phyloP scores from a whole-genome alignment of 345 rosid species.

The Populus pruinosa region DNA sequence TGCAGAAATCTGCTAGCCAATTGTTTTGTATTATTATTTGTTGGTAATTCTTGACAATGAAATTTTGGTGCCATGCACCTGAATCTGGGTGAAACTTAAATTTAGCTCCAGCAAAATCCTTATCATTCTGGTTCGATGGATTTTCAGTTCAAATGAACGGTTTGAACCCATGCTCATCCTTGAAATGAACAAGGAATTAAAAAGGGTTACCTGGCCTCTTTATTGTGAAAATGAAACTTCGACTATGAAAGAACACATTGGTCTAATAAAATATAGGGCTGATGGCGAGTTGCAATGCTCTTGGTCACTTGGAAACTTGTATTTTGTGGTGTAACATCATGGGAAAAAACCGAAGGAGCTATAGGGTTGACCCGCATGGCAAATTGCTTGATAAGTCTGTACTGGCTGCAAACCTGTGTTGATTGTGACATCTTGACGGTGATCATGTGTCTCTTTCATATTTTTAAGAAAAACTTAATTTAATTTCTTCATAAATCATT shows the following conservation, averaged over 20 bases:
- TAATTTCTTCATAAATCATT: no score
- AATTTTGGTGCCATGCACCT: slow-evolving; percentile 21
- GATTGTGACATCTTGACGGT: neutral
- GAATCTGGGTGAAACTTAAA: neutral
- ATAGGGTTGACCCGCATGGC: neutral
- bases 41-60: slow-evolving; percentile 29
- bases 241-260: no score
- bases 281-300: no score
- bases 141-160: no score
- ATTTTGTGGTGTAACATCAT: neutral
- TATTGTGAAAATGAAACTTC: no score
- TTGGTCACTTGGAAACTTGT: no score
- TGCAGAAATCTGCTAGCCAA: slow-evolving; percentile 26
- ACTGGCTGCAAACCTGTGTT: neutral
- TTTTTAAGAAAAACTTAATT: no score
- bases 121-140: no score
- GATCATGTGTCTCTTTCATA: neutral
- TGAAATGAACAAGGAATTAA: no score
- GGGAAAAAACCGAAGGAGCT: neutral
- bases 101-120: neutral
- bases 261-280: no score
- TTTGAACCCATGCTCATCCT: neutral
- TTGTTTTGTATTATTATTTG: slow-evolving; percentile 30
- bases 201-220: neutral
- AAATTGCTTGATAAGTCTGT: neutral